These are phyloP conservation scores for Penicillium simplicissimum DNA, from an alignment of 495 filamentous ascomycete species.

Conservation along the genomic window DNA sequence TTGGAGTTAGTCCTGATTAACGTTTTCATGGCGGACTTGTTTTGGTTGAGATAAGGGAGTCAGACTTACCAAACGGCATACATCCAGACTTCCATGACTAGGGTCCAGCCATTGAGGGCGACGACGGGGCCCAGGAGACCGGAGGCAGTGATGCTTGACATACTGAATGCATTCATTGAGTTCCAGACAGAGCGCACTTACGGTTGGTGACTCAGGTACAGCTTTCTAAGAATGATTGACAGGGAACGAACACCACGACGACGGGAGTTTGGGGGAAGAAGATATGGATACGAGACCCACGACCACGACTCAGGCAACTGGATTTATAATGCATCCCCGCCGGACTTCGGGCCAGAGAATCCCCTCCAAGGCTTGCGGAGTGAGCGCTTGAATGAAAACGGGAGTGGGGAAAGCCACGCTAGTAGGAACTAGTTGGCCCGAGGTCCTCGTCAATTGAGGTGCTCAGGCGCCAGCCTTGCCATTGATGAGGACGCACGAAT, in stretches of 20 bases:
- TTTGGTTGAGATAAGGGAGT: too few relatives aligned
- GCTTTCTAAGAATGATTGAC: neutral
- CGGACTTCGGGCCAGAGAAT: neutral
- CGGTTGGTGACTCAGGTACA: neutral
- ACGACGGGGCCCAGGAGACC: constrained; percentile 33
- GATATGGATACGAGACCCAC: neutral
- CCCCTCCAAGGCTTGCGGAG: neutral
- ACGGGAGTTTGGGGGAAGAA: too few relatives aligned
- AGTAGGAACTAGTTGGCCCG: neutral
- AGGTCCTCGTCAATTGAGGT: neutral
- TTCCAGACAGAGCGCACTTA: neutral
- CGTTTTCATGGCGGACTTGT: too few relatives aligned
- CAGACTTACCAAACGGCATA: constrained; percentile 8
- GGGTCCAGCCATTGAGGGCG: constrained; percentile 29
- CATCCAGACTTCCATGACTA: constrained; percentile 31
- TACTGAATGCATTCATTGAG: neutral
- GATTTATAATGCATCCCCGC: neutral
- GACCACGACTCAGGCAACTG: neutral
- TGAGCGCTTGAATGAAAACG: neutral
- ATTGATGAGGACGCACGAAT: neutral
- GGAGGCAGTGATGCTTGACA: constrained; percentile 11
- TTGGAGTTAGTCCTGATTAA: too few relatives aligned
- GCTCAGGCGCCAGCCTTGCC: neutral
- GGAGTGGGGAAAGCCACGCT: constrained; percentile 1
- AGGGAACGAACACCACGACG: neutral